Evolutionary conservation across 108 stramenopile genomes (phyloP), one percentile per base, ranked within the genome.

Genomic region (Fistulifera pelliculosa): DNA sequence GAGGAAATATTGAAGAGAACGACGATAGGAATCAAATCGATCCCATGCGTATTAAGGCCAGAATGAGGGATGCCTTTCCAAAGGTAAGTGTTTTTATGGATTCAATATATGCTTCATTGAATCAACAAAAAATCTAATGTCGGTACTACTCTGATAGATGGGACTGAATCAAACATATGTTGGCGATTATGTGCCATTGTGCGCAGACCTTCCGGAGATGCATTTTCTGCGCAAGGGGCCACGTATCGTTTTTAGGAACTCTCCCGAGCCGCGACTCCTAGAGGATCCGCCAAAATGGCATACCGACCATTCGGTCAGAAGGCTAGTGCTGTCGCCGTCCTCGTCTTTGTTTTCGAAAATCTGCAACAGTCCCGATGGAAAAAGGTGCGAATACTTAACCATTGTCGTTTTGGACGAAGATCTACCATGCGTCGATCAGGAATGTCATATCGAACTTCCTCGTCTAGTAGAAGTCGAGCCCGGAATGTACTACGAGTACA

Each of bases 41-140:
- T 56, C 75, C 72, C 1, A 69, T 77, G 75, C 53, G 54, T 54
- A 79, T 83, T 17, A 54, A 66, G 40, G 58, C 65, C 23, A 55
- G 51, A 49, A 67, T 59, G 65, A 68, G 75, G 22, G 84, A 86
- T 52, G 49, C 53, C 15, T 86, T 82, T 51, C 84, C 84, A 0
- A 86, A 82, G 31, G 31, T 35, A 35, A 35, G 31, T 35, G 31
- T n/a, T n/a, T n/a, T n/a, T n/a, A n/a, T n/a, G n/a, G n/a, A n/a
- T n/a, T n/a, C n/a, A n/a, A n/a, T n/a, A n/a, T n/a, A n/a, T n/a
- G n/a, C n/a, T n/a, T n/a, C n/a, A n/a, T n/a, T n/a, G n/a, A n/a
- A n/a, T n/a, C n/a, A n/a, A n/a, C n/a, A n/a, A n/a, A n/a, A n/a
- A n/a, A n/a, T n/a, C n/a, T n/a, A n/a, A n/a, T n/a, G n/a, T n/a